Evolutionary conservation across 1,139 yeast genomes (phyloP).

Genomic region (Sugiyamaella sp.): DNA sequence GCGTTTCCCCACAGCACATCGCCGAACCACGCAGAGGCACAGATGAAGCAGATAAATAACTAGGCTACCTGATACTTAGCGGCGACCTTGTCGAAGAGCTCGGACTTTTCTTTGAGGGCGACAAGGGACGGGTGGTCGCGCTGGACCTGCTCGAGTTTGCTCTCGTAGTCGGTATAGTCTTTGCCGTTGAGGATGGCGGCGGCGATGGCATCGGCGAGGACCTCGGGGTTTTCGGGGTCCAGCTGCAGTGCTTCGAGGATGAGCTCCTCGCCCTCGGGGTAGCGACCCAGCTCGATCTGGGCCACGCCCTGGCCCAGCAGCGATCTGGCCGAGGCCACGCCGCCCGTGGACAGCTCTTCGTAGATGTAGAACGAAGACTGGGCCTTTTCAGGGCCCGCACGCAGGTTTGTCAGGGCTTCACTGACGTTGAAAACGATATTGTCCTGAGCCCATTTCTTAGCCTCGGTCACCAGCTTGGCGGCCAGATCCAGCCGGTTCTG

Average conservation of each 20-base stretch:
- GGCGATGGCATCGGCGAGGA: slow-evolving; percentile 61
- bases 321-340: slow-evolving; percentile 52
- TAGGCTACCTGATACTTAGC: slow-evolving; percentile 48
- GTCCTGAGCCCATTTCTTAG: slow-evolving; percentile 61
- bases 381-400: slow-evolving; percentile 60
- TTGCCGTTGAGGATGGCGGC: slow-evolving; percentile 54
- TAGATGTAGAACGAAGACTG: slow-evolving; percentile 69
- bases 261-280: slow-evolving; percentile 52
- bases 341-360: slow-evolving; percentile 63
- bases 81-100: slow-evolving; percentile 59
- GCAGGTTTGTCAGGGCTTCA: slow-evolving; percentile 65
- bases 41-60: background rate
- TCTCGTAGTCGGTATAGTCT: slow-evolving; percentile 48
- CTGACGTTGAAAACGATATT: slow-evolving; percentile 66
- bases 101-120: slow-evolving; percentile 57
- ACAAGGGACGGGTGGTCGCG: slow-evolving; percentile 55
- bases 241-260: slow-evolving; percentile 50
- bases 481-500: slow-evolving; percentile 44
- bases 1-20: background rate
- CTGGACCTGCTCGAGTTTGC: slow-evolving; percentile 48
- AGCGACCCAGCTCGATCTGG: slow-evolving; percentile 50
- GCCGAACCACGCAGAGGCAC: background rate
- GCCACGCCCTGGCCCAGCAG: slow-evolving; percentile 52
- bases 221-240: slow-evolving; percentile 51
- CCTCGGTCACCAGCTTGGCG: slow-evolving; percentile 38